phyloP scores from a whole-genome alignment of 2,329 filamentous ascomycete species.

The Penicillium sumatraense region DNA sequence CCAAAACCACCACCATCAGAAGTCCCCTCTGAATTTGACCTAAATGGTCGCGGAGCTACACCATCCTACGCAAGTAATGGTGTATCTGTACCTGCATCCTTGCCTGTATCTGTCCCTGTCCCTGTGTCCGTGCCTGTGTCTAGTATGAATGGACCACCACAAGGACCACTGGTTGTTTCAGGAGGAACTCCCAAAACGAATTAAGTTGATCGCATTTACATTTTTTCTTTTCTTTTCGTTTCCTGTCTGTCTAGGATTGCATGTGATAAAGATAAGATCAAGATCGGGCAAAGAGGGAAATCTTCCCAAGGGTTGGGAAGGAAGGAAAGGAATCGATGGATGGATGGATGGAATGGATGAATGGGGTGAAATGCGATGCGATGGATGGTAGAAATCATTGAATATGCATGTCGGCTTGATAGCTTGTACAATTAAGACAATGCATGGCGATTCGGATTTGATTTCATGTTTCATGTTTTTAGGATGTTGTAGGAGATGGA shows the following conservation, averaged over 20 bases:
- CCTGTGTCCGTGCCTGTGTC: too few species aligned
- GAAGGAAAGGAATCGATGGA: too few species aligned
- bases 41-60: slow-evolving; percentile 34
- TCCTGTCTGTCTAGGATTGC: not conserved
- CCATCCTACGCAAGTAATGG: slow-evolving; percentile 29
- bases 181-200: slow-evolving; percentile 39
- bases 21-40: slow-evolving; percentile 46
- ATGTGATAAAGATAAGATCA: too few species aligned
- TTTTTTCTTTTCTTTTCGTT: not conserved
- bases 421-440: slow-evolving; percentile 16
- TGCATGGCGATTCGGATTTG: slow-evolving; percentile 9
- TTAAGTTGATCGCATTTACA: slow-evolving; percentile 13
- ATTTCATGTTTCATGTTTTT: too few species aligned
- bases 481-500: too few species aligned
- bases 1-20: slow-evolving; percentile 56
- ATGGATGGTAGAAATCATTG: not conserved
- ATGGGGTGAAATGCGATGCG: too few species aligned
- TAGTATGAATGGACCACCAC: slow-evolving; percentile 36
- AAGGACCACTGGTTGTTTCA: slow-evolving; percentile 46
- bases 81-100: slow-evolving; percentile 4
- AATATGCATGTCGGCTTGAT: not conserved
- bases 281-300: too few species aligned
- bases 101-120: slow-evolving; percentile 3
- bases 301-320: not conserved
- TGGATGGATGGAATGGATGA: too few species aligned